Conservation (phyloP, 2,329 filamentous ascomycete species). For the Colletotrichum sojae region DNA sequence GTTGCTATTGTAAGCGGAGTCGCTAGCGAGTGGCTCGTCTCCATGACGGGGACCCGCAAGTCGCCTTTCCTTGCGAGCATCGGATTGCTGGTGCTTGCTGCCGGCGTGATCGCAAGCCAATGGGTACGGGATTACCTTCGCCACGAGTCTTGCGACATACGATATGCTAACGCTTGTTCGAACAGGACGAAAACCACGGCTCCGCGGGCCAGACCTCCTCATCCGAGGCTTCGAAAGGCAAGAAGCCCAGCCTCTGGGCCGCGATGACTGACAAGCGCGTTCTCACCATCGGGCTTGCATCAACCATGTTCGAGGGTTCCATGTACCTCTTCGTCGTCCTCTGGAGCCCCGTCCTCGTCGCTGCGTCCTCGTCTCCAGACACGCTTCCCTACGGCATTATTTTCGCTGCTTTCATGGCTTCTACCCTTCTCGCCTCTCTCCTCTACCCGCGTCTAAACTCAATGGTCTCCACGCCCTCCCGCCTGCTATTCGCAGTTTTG, state of each 20-base stretch:
- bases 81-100: constrained; percentile 57
- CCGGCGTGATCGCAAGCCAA: constrained; percentile 58
- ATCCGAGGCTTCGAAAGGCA: constrained; percentile 22
- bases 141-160: neutral
- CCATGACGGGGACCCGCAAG: constrained; percentile 60
- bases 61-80: constrained; percentile 62
- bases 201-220: constrained; percentile 41
- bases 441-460: constrained; percentile 54
- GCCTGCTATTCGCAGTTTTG: constrained; percentile 55
- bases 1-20: constrained; percentile 68
- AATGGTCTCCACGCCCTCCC: constrained; percentile 34
- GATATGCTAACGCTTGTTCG: neutral
- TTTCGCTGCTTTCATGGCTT: constrained; percentile 71
- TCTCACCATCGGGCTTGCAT: constrained; percentile 64
- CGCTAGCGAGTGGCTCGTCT: constrained; percentile 65
- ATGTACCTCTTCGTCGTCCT: constrained; percentile 75
- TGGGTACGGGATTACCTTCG: constrained; percentile 57
- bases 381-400: constrained; percentile 64
- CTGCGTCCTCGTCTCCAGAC: constrained; percentile 46
- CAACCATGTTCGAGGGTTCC: constrained; percentile 70
- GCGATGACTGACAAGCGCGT: constrained; percentile 60
- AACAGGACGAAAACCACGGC: constrained; percentile 66
- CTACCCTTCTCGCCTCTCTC: constrained; percentile 72
- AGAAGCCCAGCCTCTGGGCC: constrained; percentile 41
- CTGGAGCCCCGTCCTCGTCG: constrained; percentile 67